phyloP scores from a whole-genome alignment of 352 stramenopile species.

The Nothophytophthora sp. region DNA sequence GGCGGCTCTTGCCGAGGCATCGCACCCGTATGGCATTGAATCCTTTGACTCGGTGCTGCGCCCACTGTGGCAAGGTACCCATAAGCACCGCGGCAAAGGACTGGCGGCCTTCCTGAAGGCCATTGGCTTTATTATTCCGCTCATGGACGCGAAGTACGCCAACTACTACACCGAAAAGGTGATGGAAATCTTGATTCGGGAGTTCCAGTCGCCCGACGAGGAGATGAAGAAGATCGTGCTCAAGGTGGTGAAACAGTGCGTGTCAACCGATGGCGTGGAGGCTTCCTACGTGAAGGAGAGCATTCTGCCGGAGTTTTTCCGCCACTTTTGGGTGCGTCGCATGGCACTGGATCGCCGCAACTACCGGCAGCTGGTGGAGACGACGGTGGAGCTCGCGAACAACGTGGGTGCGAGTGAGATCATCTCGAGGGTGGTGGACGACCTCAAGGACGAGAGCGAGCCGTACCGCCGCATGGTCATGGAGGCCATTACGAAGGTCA shows the following conservation, averaged over 20 bases:
- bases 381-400: constrained; percentile 98
- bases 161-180: constrained; percentile 99
- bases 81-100: constrained; percentile 97
- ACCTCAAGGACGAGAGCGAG: constrained; percentile 99
- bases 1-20: constrained; percentile 97
- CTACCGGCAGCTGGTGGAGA: constrained; percentile 99
- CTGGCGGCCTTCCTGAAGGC: constrained; percentile 99
- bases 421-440: constrained; percentile 96
- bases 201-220: constrained; percentile 99
- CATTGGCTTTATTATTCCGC: constrained; percentile 99
- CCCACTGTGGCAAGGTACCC: constrained; percentile 97
- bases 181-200: constrained; percentile 98
- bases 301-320: constrained; percentile 99
- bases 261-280: constrained; percentile 98
- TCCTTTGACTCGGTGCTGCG: constrained; percentile 99
- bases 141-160: constrained; percentile 99
- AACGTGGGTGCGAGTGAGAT: constrained; percentile 99
- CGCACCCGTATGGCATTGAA: constrained; percentile 99
- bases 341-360: constrained; percentile 98
- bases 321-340: constrained; percentile 98
- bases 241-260: constrained; percentile 98
- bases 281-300: constrained; percentile 97
- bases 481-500: constrained; percentile 98
- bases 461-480: constrained; percentile 99
- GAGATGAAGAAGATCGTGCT: constrained; percentile 99